Evolutionary conservation across 2,329 filamentous ascomycete species (phyloP), one percentile per base, ranked within the genome.

Genomic region (Proliferodiscus dingleyae): DNA sequence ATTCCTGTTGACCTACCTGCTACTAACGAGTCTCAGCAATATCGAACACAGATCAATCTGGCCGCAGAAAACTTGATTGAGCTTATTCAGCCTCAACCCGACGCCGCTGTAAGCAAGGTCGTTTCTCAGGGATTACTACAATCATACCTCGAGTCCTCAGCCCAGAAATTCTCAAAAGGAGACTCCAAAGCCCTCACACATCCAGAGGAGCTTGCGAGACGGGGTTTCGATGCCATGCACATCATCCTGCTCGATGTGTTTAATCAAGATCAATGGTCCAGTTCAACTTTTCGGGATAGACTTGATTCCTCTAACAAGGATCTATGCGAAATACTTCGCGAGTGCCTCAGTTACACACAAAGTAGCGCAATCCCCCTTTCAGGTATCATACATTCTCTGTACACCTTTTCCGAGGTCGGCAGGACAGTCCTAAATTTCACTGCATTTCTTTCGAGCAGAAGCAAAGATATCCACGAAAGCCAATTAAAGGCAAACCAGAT

Each of bases 331-430:
- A 39, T 23, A 29, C 29, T 62, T 4, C 49, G 55, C 16, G 41
- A 52, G 6, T 41, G 46, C 7, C 16, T 58, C 9, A 40, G 46
- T 2, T 28, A 33, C 3, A 45, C 51, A 16, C 30, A 53, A 16
- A 41, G 37, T 19, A 11, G 51, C 10, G 45, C 51, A 2, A 56
- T 52, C 2, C 49, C 52, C 4, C 57, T 55, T 32, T 43, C 41
- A n/a, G 37, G 23, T 7, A 58, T 53, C 2, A 41, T 65, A 1
- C 55, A 64, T 50, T 47, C 50, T 6, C 43, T 64, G 2, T 64
- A 64, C 37, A 54, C 50, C 0, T 54, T 53, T 2, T 54, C 62
- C 46, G 59, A 63, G 22, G 41, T 59, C 24, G 54, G 54, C 3
- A 54, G 23, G 4, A 48, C 47, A 4, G 37, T 54, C 13, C 19